These are phyloP conservation scores for Cephalotrichum gorgonifer DNA, from an alignment of 2,329 filamentous ascomycete species.

Conservation along the genomic window DNA sequence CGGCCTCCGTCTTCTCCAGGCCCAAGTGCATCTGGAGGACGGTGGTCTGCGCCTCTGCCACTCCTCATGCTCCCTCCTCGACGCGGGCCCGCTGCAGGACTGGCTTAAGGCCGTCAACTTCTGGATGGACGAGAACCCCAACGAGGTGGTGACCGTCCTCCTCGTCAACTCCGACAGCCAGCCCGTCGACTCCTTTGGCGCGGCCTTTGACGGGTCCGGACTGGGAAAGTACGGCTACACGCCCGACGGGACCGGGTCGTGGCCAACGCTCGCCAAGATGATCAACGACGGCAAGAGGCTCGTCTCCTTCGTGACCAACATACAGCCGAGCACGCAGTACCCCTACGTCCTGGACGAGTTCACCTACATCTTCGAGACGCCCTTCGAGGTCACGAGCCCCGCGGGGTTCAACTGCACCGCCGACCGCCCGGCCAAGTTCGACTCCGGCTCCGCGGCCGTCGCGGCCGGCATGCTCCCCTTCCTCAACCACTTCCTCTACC, in stretches of 20 bases:
- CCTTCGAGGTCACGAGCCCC: conserved; percentile 52
- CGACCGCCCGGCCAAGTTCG: conserved; percentile 48
- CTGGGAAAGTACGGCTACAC: conserved; percentile 52
- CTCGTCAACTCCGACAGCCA: conserved; percentile 60
- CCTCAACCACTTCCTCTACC: conserved; percentile 73
- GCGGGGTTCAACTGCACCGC: conserved; percentile 63
- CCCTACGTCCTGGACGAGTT: conserved; percentile 57
- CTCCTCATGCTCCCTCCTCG: conserved; percentile 53
- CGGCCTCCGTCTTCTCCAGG: conserved; percentile 61
- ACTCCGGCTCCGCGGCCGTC: conserved; percentile 40
- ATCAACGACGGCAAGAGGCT: conserved; percentile 55
- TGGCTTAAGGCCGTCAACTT: conserved; percentile 55
- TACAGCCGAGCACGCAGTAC: conserved; percentile 26
- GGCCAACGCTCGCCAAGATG: conserved; percentile 64
- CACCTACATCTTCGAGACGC: conserved; percentile 61
- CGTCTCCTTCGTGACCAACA: conserved; percentile 57
- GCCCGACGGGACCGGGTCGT: conserved; percentile 37
- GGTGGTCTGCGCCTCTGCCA: conserved; percentile 60
- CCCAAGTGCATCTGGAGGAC: conserved; percentile 56
- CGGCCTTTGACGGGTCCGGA: conserved; percentile 44
- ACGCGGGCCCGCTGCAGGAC: conserved; percentile 52
- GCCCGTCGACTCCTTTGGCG: conserved; percentile 41
- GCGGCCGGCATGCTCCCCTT: conserved; percentile 54
- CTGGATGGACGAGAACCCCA: conserved; percentile 61
- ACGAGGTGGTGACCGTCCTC: conserved; percentile 67